These are phyloP conservation scores for Phytophthora sansomeana DNA, from an alignment of 352 stramenopile genomes.

Conservation along the genomic window DNA sequence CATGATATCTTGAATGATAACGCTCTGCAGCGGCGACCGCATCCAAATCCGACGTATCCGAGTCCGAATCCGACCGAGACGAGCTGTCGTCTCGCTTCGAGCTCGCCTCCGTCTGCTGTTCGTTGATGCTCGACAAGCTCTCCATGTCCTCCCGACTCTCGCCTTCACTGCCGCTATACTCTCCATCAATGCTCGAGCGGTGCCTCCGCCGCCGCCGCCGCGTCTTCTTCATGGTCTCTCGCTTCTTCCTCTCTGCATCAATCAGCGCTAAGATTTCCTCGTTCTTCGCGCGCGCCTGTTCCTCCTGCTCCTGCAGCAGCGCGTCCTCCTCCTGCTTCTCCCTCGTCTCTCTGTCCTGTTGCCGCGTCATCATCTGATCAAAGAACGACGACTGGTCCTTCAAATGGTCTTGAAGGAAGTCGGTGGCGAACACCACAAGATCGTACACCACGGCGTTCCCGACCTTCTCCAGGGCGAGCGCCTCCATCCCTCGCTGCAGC, in stretches of 20 bases:
- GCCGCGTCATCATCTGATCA: conserved; percentile 87
- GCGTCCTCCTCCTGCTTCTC: conserved; percentile 70
- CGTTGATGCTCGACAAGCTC: conserved; percentile 46
- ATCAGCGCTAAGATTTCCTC: conserved; percentile 84
- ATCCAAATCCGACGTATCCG: conserved; percentile 52
- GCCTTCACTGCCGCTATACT: conserved; percentile 40
- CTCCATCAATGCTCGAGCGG: conserved; percentile 67
- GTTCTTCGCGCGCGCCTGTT: conserved; percentile 70
- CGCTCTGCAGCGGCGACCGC: conserved; percentile 48
- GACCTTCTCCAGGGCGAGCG: conserved; percentile 67
- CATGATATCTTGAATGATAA: conserved; percentile 81
- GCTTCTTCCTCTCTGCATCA: conserved; percentile 76
- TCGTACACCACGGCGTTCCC: conserved; percentile 86
- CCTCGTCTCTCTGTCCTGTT: conserved; percentile 71
- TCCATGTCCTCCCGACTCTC: conserved; percentile 46
- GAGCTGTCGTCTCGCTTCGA: conserved; percentile 24
- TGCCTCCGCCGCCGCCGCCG: conserved; percentile 51
- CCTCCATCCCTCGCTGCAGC: conserved; percentile 65
- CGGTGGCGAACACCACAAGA: conserved; percentile 80
- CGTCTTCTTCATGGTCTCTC: conserved; percentile 70
- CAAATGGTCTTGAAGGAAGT: conserved; percentile 84
- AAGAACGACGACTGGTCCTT: conserved; percentile 90
- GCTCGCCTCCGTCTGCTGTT: conserved; percentile 43
- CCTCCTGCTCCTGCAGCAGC: conserved; percentile 60
- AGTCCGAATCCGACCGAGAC: conserved; percentile 56